phyloP scores from a whole-genome alignment of 306 rosid genomes.

The Pterocarpus santalinus region DNA sequence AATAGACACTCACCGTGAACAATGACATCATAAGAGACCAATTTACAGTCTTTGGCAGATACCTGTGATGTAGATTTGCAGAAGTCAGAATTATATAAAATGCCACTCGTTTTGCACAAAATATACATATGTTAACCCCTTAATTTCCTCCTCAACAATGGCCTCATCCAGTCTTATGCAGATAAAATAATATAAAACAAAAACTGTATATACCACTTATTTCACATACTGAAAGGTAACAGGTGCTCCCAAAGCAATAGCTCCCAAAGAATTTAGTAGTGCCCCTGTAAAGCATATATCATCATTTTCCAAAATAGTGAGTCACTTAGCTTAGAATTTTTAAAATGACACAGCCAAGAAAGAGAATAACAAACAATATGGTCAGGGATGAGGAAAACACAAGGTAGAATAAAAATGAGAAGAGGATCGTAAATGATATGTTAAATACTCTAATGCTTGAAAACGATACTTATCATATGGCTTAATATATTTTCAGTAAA shows the following conservation, averaged over 20 bases:
- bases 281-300: conserved; percentile 68
- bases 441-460: background rate
- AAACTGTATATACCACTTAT: conserved; percentile 43
- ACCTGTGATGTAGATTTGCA: conserved; percentile 61
- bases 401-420: background rate
- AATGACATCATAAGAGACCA: conserved; percentile 92
- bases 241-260: conserved; percentile 91
- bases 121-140: conserved; percentile 8
- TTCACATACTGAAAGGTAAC: conserved; percentile 79
- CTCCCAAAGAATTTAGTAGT: conserved; percentile 74
- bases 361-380: background rate
- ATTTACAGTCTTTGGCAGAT: conserved; percentile 70
- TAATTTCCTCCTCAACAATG: conserved; percentile 53
- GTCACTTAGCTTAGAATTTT: background rate
- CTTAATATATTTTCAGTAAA: background rate
- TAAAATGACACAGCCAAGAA: background rate
- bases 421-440: background rate
- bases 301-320: background rate
- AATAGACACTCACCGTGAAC: conserved; percentile 68
- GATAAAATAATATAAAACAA: conserved; percentile 1
- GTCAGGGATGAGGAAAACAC: conserved; percentile 2
- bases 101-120: conserved; percentile 11
- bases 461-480: background rate
- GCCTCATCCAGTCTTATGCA: conserved; percentile 30
- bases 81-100: conserved; percentile 39